Evolutionary conservation across 164 flowering plant genomes (phyloP).

Genomic region (Magnolia sinica): DNA sequence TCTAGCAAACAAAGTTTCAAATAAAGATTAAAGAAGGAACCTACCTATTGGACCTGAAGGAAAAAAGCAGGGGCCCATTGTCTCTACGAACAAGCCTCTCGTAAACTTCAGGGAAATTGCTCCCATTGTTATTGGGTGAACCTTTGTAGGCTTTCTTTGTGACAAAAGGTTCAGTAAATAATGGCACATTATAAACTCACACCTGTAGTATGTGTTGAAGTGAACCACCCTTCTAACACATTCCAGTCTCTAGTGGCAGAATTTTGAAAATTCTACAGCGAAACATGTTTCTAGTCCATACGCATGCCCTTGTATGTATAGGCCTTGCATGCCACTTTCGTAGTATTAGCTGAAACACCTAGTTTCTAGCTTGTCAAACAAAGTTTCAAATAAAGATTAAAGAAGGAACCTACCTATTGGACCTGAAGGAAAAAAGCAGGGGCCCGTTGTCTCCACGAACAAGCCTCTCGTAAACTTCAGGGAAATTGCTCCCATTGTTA

Average conservation of each 20-base stretch:
- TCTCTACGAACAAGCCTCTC: slow-evolving; percentile 2
- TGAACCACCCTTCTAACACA: slow-evolving; percentile 6
- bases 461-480: slow-evolving; percentile 11
- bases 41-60: slow-evolving; percentile 6
- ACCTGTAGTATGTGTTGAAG: too few species aligned
- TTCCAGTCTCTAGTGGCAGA: background rate
- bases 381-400: too few species aligned
- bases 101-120: slow-evolving; percentile 8
- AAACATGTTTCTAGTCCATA: too few species aligned
- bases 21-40: too few species aligned
- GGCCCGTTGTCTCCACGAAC: background rate
- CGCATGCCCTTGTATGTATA: too few species aligned
- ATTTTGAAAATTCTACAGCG: too few species aligned
- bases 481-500: slow-evolving; percentile 16
- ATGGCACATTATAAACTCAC: slow-evolving; percentile 14
- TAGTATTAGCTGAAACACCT: too few species aligned
- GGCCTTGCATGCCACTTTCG: too few species aligned
- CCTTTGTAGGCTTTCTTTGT: slow-evolving; percentile 9
- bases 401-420: background rate
- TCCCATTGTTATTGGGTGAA: slow-evolving; percentile 28
- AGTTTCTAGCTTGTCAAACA: too few species aligned
- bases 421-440: slow-evolving; percentile 23
- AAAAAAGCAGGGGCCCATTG: slow-evolving; percentile 20
- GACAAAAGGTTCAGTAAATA: slow-evolving; percentile 23
- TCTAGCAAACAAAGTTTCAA: too few species aligned